Evolutionary conservation across 2,329 filamentous ascomycete genomes (phyloP), one percentile per base, ranked within the genome.

Genomic region (Colletotrichum sp.): DNA sequence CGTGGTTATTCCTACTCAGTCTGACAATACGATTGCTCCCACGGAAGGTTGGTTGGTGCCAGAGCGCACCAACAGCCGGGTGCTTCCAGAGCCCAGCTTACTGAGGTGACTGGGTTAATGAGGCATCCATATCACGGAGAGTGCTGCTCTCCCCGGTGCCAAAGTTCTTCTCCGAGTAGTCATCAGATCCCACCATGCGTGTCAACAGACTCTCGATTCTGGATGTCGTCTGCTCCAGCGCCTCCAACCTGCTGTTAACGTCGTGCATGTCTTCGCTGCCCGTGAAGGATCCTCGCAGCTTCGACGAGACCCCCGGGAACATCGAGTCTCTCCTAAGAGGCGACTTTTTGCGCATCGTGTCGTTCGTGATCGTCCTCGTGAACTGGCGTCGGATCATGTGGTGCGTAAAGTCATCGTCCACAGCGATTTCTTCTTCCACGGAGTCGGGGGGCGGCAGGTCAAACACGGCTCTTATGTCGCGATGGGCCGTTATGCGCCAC

Each of bases 381-480:
- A 91, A 92, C 80, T 92, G 90, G 32, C 89, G 85, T 12, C 90
- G 87, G 77, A 92, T 92, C 78, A 92, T 85, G 78, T 92, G 90
- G 39, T 87, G 88, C 9, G 89, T 91, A 77, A 92, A 82, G 71
- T 91, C 88, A 78, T 93, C 91, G 78, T 92, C 91, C 6, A 89
- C 89, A 1, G 90, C 85, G 57, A 92, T 92, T 62, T 92, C 90
- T 16, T 89, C 85, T 65, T 89, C 86, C 6, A 92, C 88, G 34
- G 87, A 87, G 65, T 93, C 90, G 3, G 94, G 94, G 7, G 93
- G 93, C 55, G 93, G 89, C 30, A 93, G 88, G 68, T 95, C 92
- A 77, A 96, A 96, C 3, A 95, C 94, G 13, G 92, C 90, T 62
- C 93, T 91, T 39, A 96, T 88, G 81, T 95, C 94, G 24, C 93